These are phyloP conservation scores for Gyromitra esculenta DNA, from an alignment of 2,329 filamentous ascomycete species.

Conservation along the genomic window DNA sequence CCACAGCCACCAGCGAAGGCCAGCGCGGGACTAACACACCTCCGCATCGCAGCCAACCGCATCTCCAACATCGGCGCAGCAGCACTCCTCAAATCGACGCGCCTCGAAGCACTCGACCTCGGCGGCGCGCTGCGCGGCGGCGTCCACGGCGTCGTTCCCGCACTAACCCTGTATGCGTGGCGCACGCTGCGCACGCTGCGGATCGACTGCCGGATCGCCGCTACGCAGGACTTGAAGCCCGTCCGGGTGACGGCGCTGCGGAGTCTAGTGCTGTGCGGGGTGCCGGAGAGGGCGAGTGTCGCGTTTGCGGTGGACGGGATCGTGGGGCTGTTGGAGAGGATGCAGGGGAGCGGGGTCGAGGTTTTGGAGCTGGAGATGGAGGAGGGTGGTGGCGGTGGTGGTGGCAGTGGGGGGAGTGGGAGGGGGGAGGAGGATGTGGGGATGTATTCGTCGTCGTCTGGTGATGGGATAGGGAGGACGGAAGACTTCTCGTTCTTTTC, in stretches of 20 bases:
- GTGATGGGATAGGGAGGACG: neutral
- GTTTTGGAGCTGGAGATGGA: conserved; percentile 52
- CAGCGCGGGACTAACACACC: conserved; percentile 49
- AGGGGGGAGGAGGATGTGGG: neutral
- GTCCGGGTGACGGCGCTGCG: conserved; percentile 39
- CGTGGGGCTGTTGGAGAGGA: neutral
- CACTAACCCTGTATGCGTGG: conserved; percentile 52
- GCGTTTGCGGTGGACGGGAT: conserved; percentile 2
- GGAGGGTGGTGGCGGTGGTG: conserved; percentile 16
- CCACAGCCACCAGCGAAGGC: neutral
- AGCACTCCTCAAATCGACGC: conserved; percentile 51
- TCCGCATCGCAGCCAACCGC: conserved; percentile 53
- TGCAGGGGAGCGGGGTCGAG: conserved; percentile 19
- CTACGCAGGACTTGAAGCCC: conserved; percentile 20
- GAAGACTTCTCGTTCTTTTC: conserved; percentile 46
- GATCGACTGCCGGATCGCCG: conserved; percentile 40
- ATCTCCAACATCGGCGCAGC: conserved; percentile 36
- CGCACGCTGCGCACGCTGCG: conserved; percentile 53
- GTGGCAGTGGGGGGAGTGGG: neutral
- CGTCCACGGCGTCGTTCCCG: conserved; percentile 6
- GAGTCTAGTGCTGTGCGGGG: conserved; percentile 50
- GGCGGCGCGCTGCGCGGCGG: conserved; percentile 19
- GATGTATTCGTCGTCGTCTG: conserved; percentile 15
- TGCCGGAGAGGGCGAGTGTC: conserved; percentile 9
- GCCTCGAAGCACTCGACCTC: conserved; percentile 53